Conservation (phyloP, 148 eudicot species). For the Dysphania ambrosioides region DNA sequence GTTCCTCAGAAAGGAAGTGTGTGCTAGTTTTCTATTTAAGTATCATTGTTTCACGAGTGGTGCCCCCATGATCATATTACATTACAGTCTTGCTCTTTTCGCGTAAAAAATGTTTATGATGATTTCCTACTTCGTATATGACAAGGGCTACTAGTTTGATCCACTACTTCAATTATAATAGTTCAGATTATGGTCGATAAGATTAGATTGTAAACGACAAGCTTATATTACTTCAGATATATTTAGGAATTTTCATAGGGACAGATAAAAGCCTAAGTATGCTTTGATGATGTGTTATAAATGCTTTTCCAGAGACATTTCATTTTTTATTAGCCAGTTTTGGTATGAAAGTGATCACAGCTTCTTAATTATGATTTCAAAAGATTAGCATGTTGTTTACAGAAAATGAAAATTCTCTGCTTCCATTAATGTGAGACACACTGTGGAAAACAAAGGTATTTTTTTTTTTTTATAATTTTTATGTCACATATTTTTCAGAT, state of each 20-base stretch:
- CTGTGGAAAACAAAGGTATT: neutral
- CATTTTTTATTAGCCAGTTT: neutral
- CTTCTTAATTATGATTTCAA: neutral
- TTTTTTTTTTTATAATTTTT: too few species aligned
- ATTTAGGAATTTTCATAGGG: neutral
- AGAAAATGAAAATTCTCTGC: neutral
- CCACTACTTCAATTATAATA: neutral
- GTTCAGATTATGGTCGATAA: neutral
- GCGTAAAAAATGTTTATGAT: neutral
- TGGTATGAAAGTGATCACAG: neutral
- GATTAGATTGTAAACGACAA: neutral
- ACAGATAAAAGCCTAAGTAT: neutral
- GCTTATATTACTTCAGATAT: neutral
- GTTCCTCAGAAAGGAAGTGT: conserved; percentile 96
- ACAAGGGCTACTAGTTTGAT: neutral
- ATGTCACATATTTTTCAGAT: neutral
- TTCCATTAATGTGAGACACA: neutral
- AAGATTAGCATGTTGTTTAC: neutral
- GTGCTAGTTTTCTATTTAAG: conserved; percentile 4
- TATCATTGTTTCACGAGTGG: neutral
- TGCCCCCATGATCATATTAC: neutral
- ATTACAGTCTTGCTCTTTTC: neutral
- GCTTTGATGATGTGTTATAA: neutral
- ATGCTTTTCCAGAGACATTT: neutral
- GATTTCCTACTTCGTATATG: too few species aligned